Conservation (phyloP, 768 basidiomycete species). For the Podaxis pistillaris region DNA sequence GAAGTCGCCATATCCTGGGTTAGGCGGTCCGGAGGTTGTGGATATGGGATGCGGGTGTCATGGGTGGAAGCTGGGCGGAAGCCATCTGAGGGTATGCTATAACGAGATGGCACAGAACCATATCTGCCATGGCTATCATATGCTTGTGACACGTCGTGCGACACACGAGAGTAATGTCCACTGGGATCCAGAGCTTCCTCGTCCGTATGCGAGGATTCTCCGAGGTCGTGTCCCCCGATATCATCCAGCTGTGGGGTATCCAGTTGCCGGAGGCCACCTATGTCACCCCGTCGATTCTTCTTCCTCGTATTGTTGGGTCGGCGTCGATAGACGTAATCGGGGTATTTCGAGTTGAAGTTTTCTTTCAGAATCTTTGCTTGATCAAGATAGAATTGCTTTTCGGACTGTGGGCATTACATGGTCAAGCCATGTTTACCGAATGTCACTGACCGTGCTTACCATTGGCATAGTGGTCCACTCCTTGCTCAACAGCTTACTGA, state of each 20-base stretch:
- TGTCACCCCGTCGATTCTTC: constrained; percentile 12
- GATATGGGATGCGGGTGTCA: constrained; percentile 24
- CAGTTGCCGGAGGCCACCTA: constrained; percentile 14
- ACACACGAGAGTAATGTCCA: constrained; percentile 12
- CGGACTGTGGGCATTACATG: constrained; percentile 42
- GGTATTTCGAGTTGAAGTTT: constrained; percentile 80
- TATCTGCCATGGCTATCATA: constrained; percentile 27
- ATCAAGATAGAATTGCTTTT: constrained; percentile 87
- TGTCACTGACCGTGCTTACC: constrained; percentile 40
- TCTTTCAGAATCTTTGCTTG: constrained; percentile 86
- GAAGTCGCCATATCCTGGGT: constrained; percentile 17
- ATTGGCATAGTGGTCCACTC: constrained; percentile 83
- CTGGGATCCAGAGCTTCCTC: constrained; percentile 24
- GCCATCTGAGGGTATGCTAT: constrained; percentile 18
- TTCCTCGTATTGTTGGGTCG: constrained; percentile 81
- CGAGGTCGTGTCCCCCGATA: constrained; percentile 28
- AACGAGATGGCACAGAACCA: constrained; percentile 24
- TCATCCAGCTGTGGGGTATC: constrained; percentile 30
- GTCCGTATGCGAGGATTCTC: constrained; percentile 36
- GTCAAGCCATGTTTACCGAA: constrained; percentile 11
- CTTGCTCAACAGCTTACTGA: constrained; percentile 82
- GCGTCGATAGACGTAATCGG: constrained; percentile 87
- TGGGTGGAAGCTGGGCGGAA: constrained; percentile 23
- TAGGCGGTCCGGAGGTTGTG: constrained; percentile 17
- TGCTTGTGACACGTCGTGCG: constrained; percentile 25